Conservation (phyloP, 768 basidiomycete genomes). For the Plicaturopsis crispa region DNA sequence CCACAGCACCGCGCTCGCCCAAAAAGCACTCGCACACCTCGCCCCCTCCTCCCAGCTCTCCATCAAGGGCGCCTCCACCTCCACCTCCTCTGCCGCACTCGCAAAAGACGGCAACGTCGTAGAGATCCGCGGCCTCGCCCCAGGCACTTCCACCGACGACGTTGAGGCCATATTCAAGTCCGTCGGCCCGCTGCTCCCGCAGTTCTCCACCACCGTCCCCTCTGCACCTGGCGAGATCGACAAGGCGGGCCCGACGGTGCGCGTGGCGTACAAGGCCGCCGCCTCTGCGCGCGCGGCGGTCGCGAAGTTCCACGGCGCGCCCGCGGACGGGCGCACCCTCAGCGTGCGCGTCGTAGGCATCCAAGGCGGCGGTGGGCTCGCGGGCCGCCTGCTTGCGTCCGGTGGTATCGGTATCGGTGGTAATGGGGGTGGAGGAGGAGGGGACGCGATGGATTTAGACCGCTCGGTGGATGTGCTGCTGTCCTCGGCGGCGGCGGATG, state of each 20-base stretch:
- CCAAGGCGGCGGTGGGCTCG: conserved; percentile 28
- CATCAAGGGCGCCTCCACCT: conserved; percentile 35
- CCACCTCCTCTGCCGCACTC: no score
- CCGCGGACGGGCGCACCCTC: conserved; percentile 45
- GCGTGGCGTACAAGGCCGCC: conserved; percentile 37
- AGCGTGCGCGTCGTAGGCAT: conserved; percentile 33
- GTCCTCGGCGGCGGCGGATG: no score
- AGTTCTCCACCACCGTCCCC: conserved; percentile 7
- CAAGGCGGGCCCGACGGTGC: conserved; percentile 36
- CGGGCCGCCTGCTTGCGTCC: conserved; percentile 27
- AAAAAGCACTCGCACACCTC: no score
- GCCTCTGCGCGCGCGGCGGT: conserved; percentile 39
- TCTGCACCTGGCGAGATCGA: no score
- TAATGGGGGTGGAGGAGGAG: conserved; percentile 22
- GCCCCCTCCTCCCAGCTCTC: no score
- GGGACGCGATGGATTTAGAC: no score
- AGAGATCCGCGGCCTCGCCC: conserved; percentile 38
- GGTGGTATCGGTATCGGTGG: conserved; percentile 21
- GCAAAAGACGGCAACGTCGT: conserved; percentile 44
- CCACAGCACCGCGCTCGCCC: no score
- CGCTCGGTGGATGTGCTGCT: no score
- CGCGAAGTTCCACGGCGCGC: conserved; percentile 41
- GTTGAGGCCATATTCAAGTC: conserved; percentile 27
- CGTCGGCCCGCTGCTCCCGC: conserved; percentile 10
- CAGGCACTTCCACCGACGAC: conserved; percentile 46